A percentile compares a stretch with the other conserved stretches of the same genome.
phyloP scores from a whole-genome alignment of 1,284 basidiomycete genomes.

The Leccinum brunneo-olivaceum region DNA sequence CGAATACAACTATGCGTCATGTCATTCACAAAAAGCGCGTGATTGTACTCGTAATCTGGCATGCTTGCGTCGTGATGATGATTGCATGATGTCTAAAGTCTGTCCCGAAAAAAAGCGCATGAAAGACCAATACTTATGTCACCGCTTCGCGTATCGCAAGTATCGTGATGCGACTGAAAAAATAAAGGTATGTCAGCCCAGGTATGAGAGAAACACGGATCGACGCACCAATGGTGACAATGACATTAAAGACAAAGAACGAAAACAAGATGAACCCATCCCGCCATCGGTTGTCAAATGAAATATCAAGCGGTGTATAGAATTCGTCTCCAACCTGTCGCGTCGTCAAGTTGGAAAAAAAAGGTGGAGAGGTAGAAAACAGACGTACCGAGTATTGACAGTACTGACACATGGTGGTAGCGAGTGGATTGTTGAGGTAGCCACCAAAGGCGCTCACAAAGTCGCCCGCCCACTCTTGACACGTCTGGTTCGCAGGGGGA shows the following conservation, averaged over 20 bases:
- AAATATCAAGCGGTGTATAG: slow-evolving; percentile 63
- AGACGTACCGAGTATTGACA: slow-evolving; percentile 53
- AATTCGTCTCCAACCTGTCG: slow-evolving; percentile 63
- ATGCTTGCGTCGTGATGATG: too few relatives aligned
- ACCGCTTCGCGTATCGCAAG: slow-evolving; percentile 66
- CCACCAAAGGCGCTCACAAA: slow-evolving; percentile 65
- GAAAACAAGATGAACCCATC: slow-evolving; percentile 69
- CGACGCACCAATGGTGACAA: slow-evolving; percentile 57
- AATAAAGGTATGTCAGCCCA: slow-evolving; percentile 2
- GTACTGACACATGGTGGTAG: slow-evolving; percentile 60
- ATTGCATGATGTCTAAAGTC: too few relatives aligned
- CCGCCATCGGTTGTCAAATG: slow-evolving; percentile 61
- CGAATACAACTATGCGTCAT: too few relatives aligned
- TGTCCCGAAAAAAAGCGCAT: too few relatives aligned
- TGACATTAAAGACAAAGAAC: slow-evolving; percentile 67
- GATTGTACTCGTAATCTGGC: too few relatives aligned
- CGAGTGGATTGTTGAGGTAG: slow-evolving; percentile 72
- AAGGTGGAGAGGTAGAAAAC: too few relatives aligned
- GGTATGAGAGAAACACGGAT: fast-evolving
- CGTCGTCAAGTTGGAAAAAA: slow-evolving; percentile 1
- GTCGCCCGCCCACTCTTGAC: slow-evolving; percentile 59
- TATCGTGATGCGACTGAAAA: slow-evolving; percentile 61
- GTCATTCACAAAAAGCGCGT: too few relatives aligned
- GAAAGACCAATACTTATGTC: too few relatives aligned
- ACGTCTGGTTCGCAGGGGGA: slow-evolving; percentile 74